A percentile compares a stretch with the other conserved stretches of the same genome.
These are phyloP conservation scores for Leccinum fallax DNA, from an alignment of 1,284 basidiomycete species.

Conservation along the genomic window DNA sequence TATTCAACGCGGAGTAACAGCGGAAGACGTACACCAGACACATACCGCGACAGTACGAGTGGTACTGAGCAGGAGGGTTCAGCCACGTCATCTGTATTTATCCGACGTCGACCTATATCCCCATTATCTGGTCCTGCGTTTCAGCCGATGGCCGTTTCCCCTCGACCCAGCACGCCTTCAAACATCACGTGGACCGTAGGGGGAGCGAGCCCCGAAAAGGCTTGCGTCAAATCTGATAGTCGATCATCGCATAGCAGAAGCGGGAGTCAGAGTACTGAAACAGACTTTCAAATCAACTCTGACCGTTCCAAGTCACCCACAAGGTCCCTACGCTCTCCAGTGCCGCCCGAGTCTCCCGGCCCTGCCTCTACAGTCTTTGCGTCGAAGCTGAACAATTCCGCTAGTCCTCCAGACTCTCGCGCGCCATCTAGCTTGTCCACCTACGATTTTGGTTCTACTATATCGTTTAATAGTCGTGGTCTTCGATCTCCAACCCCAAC, in stretches of 20 bases:
- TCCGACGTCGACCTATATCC: constrained; percentile 64
- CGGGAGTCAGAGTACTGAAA: constrained; percentile 59
- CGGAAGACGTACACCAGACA: constrained; percentile 62
- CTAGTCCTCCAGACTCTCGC: constrained; percentile 41
- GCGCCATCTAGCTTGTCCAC: constrained; percentile 55
- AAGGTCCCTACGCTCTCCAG: constrained; percentile 55
- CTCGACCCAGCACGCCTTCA: constrained; percentile 72
- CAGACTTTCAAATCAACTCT: constrained; percentile 40
- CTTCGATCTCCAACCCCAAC: constrained; percentile 68
- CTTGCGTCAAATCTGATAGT: constrained; percentile 36
- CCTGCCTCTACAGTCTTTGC: constrained; percentile 21
- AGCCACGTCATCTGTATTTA: constrained; percentile 48
- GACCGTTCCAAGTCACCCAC: constrained; percentile 46
- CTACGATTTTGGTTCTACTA: constrained; percentile 53
- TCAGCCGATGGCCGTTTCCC: constrained; percentile 60
- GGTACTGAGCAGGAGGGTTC: constrained; percentile 49
- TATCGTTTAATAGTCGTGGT: constrained; percentile 43
- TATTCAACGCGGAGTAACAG: constrained; percentile 52
- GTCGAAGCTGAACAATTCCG: constrained; percentile 28
- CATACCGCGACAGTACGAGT: constrained; percentile 41
- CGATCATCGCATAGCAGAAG: constrained; percentile 54
- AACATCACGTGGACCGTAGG: constrained; percentile 63
- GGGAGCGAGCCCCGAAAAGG: constrained; percentile 35
- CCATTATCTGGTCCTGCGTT: constrained; percentile 62
- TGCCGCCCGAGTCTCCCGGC: constrained; percentile 58